Evolutionary conservation across 2,329 filamentous ascomycete genomes (phyloP).

Genomic region (Hyphodiscus sp.): DNA sequence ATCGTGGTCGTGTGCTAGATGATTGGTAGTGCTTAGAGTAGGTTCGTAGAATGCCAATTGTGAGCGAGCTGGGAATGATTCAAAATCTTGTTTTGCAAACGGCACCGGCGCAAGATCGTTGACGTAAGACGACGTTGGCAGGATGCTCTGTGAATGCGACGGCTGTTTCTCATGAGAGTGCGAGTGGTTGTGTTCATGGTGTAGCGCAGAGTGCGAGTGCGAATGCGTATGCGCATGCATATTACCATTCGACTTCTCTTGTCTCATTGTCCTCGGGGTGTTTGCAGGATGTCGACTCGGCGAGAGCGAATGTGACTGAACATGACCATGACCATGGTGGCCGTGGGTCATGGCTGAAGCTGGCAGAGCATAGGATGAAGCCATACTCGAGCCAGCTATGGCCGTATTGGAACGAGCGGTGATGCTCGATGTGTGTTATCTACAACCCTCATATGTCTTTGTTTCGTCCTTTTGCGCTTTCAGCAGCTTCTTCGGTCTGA

Average conservation of each 20-base stretch:
- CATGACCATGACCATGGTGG: conserved; percentile 28
- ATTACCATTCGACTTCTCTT: conserved; percentile 23
- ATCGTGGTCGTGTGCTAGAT: conserved; percentile 12
- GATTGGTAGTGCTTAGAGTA: conserved; percentile 15
- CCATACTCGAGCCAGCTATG: conserved; percentile 21
- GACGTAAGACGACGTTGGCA: conserved; percentile 19
- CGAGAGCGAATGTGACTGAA: conserved; percentile 33
- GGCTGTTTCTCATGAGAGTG: conserved; percentile 6
- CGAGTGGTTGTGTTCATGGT: conserved; percentile 8
- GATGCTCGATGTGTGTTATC: conserved; percentile 10
- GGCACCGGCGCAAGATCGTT: conserved; percentile 12
- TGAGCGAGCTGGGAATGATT: neutral
- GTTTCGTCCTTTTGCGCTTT: neutral
- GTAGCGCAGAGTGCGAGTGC: conserved; percentile 25
- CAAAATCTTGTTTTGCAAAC: conserved; percentile 14
- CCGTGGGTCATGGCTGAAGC: conserved; percentile 28
- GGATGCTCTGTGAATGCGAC: conserved; percentile 4
- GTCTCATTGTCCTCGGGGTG: conserved; percentile 16
- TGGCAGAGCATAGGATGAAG: conserved; percentile 30
- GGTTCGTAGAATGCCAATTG: conserved; percentile 17
- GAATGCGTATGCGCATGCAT: conserved; percentile 25
- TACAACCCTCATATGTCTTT: conserved; percentile 14
- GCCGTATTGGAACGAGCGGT: conserved; percentile 13
- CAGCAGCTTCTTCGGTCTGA: neutral
- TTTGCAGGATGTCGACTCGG: conserved; percentile 26